Base-by-base conservation (phyloP, 164 flowering plant genomes). In the Pachysandra terminalis region DNA sequence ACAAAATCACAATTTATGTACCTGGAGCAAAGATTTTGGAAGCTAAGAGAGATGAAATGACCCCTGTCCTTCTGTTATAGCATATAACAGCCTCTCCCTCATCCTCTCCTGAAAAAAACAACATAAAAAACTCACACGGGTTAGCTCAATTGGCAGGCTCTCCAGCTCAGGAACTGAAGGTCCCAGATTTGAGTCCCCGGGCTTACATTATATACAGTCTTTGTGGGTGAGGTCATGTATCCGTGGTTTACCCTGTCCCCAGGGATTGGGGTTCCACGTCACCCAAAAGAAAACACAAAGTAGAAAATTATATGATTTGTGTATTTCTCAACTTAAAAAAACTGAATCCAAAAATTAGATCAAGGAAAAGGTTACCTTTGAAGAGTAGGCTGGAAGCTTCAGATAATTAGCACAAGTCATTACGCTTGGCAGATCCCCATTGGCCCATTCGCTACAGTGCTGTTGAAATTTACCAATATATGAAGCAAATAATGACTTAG, bases 361-460 rank as follows among this genome's bases (percentile, higher is more conserved):
- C 19, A 5, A 21, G 19, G 19, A 24, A 61, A 60, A 22, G 12
- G 1, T 77, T 27, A 91, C 99, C 81, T 95, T 95, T 26, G 95
- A 82, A 40, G 98, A 87, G 75, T 93, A 96, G 56, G 98, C 85
- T 10, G 98, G 99, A 73, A 96, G 82, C 85, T 96, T 96, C 76
- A 96, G 80, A 79, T 93, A 96, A 72, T 93, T 93, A 35, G 96
- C 95, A 68, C 99, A 96, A 6, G 99, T 96, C 99, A 93, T 96
- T 69, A 91, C 99, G 27, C 99, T 96, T 2, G 96, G 99, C 63
- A 96, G 78, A 65, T 92, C 99, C 9, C 76, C 75, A 73, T 92
- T 96, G 12, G 65, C 80, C 62, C 62, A 72, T 27, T 71, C 74
- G 68, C 78, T 74, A 59, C 81, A 84, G 62, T 83, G 88, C 97